phyloP scores from a whole-genome alignment of 768 basidiomycete genomes.

The Boletus pseudopeckii region DNA sequence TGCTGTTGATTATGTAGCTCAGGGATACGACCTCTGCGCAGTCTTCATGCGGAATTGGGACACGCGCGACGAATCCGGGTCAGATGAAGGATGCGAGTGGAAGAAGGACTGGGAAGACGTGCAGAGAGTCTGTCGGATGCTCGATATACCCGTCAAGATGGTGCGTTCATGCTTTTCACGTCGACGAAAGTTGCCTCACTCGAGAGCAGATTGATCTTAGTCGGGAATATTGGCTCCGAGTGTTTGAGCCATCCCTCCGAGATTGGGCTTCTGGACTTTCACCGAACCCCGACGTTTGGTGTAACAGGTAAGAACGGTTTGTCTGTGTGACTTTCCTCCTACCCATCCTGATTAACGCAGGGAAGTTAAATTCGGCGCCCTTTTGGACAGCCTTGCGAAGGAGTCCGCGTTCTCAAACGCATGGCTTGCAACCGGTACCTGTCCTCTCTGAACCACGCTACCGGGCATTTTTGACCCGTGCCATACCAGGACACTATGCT shows the following conservation, averaged over 20 bases:
- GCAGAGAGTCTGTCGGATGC: slow-evolving; percentile 66
- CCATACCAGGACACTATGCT: slow-evolving; percentile 77
- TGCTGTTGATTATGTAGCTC: not conserved
- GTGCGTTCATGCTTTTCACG: slow-evolving; percentile 34
- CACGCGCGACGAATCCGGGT: slow-evolving; percentile 73
- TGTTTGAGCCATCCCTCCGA: slow-evolving; percentile 82
- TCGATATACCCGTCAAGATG: slow-evolving; percentile 72
- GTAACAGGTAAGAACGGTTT: slow-evolving; percentile 61
- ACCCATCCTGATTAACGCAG: slow-evolving; percentile 34
- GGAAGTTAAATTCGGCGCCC: slow-evolving; percentile 88
- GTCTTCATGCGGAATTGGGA: slow-evolving; percentile 98
- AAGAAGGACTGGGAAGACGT: slow-evolving; percentile 95
- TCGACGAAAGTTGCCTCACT: slow-evolving; percentile 2
- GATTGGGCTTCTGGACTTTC: slow-evolving; percentile 78
- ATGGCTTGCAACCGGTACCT: slow-evolving; percentile 80
- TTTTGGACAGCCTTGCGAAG: slow-evolving; percentile 59
- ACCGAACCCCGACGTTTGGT: slow-evolving; percentile 92
- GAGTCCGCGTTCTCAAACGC: slow-evolving; percentile 33
- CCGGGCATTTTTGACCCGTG: not conserved
- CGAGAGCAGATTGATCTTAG: slow-evolving; percentile 73
- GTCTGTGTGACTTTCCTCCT: not conserved
- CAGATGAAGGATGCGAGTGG: slow-evolving; percentile 90
- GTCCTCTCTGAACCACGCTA: not conserved
- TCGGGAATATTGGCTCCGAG: slow-evolving; percentile 84
- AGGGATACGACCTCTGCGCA: slow-evolving; percentile 83